Evolutionary conservation across 163 green algal genomes (phyloP), one percentile per base, ranked within the genome.

Genomic region (Prototheca wickerhamii): DNA sequence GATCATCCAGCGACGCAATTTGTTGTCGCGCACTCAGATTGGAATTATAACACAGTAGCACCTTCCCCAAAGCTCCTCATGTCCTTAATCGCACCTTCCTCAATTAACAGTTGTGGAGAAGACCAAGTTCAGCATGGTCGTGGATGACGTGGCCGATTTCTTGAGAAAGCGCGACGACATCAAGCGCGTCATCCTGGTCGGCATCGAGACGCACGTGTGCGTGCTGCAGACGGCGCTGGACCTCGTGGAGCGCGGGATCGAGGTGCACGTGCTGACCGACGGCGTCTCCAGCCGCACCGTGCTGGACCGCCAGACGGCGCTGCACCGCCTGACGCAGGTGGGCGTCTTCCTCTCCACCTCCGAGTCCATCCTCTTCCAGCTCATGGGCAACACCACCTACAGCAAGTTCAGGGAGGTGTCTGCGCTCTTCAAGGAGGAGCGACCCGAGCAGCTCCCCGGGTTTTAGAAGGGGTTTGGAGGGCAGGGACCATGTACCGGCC

Each of bases 181-280:
- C 26, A 68, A 66, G 44, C 67, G 63, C 44, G 75, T 91, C 28
- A 34, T 91, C 42, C 62, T 93, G 51, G 59, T 83, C 20, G 87
- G 87, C 49, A 86, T 94, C n/a, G 87, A 96, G 69, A 70, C 84
- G 17, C 90, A 96, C 69, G 90, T 96, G 64, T 96, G 90, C 61
- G 87, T 96, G 32, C 72, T 94, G 30, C 90, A 96, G 69, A 96
- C 90, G 8, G 62, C 76, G 7, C 69, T 94, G 43, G 86, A 95
- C 71, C 71, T 92, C 12, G 23, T 95, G 75, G 66, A 82, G 53
- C 53, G 53, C 2, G 71, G 68, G 1, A 79, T 76, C 35, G 74
- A 88, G 57, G 88, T 95, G 34, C 89, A 95, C 60, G n/a, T 95
- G 18, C 32, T 94, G 25, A 76, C 84, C 15, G 89, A 95, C 54